These are phyloP conservation scores for Epicoccum nigrum DNA, from an alignment of 2,329 filamentous ascomycete species.

Conservation along the genomic window DNA sequence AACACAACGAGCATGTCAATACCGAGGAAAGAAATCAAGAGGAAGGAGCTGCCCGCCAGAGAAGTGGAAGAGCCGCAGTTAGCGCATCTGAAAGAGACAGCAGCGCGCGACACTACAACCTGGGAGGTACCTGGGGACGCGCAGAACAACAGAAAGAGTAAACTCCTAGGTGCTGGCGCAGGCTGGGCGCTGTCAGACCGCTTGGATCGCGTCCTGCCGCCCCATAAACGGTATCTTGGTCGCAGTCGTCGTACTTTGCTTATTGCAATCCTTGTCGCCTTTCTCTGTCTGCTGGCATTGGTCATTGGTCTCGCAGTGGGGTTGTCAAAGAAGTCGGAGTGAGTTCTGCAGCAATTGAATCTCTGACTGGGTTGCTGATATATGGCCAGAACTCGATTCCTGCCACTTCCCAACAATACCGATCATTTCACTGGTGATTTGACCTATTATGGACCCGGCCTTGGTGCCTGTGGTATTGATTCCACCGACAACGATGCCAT, in stretches of 20 bases:
- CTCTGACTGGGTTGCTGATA: not conserved
- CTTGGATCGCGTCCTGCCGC: conserved; percentile 47
- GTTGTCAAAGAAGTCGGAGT: conserved; percentile 35
- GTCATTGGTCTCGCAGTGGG: conserved; percentile 53
- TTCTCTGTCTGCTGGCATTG: conserved; percentile 47
- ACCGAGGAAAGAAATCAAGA: conserved; percentile 26
- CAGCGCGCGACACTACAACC: conserved; percentile 4
- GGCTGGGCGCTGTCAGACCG: conserved; percentile 36
- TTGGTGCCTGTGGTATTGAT: conserved; percentile 72
- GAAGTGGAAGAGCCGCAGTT: conserved; percentile 20
- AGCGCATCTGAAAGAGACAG: conserved; percentile 26
- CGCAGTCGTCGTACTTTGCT: conserved; percentile 49
- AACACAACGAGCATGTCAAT: conserved; percentile 29
- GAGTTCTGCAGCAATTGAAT: not conserved
- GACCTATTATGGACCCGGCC: conserved; percentile 70
- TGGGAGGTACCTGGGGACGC: conserved; percentile 8
- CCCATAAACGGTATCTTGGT: conserved; percentile 49
- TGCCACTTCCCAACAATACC: conserved; percentile 60
- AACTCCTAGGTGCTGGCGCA: conserved; percentile 20
- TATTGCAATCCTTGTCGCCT: conserved; percentile 37
- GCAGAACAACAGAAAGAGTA: conserved; percentile 2
- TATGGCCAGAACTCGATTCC: conserved; percentile 43
- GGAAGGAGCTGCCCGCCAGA: conserved; percentile 4
- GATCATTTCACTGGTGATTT: conserved; percentile 66
- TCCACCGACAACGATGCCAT: conserved; percentile 64